Evolutionary conservation across 495 filamentous ascomycete species (phyloP), one percentile per base, ranked within the genome.

Genomic region (Trichoderma erinaceum): DNA sequence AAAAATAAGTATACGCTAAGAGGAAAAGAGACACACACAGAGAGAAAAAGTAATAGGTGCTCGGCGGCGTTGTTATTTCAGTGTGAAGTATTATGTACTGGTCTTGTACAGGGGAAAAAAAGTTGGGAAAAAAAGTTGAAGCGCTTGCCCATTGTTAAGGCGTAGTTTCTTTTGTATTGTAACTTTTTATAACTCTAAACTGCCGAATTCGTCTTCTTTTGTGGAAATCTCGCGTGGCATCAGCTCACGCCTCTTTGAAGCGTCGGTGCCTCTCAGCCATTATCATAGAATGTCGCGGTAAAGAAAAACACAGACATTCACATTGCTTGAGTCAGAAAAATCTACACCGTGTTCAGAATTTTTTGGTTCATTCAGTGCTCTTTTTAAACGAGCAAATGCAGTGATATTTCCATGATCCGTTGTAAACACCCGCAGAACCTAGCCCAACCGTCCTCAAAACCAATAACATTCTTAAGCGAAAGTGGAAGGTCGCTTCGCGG

Each of bases 401-500:
- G 75, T 68, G 74, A 76, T 80, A 81, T 75, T 81, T 78, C 80
- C 80, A 75, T 81, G 78, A 81, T 79, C 80, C 80, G 70, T 79
- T 78, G 75, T 82, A 77, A 83, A 83, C 79, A 82, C 80, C 81
- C 73, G 77, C 78, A 79, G 56, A 77, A 78, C 74, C 78, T 80
- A 78, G 77, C 81, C 81, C 77, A 81, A 76, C 77, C 75, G 78
- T 78, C 73, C 73, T 69, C 73, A 69, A 77, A 73, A 71, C 76
- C 74, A 74, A 77, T 77, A 77, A 73, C 76, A 67, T 72, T 78
- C 75, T 32, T 66, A 84, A 78, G 79, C 80, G 78, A 97, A 97
- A 77, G 95, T 98, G 70, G 91, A 89, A 76, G 95, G 95, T 82
- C 95, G 88, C 80, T 87, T 91, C 78, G 92, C 87, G 77, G 89